Evolutionary conservation across 2,329 filamentous ascomycete genomes (phyloP), one percentile per base, ranked within the genome.

Genomic region (Pyrenochaeta sp.): DNA sequence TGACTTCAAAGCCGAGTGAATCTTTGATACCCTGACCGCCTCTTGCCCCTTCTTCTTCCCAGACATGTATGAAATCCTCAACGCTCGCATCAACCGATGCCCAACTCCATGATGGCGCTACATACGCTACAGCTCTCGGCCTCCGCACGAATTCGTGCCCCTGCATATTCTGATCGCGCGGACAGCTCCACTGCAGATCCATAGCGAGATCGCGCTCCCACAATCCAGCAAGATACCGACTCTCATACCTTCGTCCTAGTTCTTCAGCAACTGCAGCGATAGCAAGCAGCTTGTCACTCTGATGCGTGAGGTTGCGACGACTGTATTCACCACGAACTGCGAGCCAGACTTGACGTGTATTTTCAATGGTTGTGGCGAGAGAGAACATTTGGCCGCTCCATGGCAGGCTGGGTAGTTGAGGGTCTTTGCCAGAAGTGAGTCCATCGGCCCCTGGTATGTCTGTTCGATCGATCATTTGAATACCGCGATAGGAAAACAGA

Each of bases 31-130:
- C 53, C 42, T 44, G 27, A 5, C 53, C 53, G 13, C 53, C 53
- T 12, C 47, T 19, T 7, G 9, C 19, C 3, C 27, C 48, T 19
- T 52, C 56, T 6, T 54, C 53, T 46, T 56, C 57, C 32, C 36
- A 30, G 0, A 51, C 27, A 15, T 47, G 40, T 5, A 48, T 25
- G 32, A 54, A 59, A 37, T 59, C 52, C 15, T 56, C 47, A 1
- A 59, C 44, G 7, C 36, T 39, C 10, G 47, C 39, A 2, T 49
- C 36, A 8, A 56, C 51, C 12, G 52, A 56, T n/a, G 57, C 57
- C 57, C 57, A 59, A 28, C 52, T 56, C 57, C 57, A 59, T 13
- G 52, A 52, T 2, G 57, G 57, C 13, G 57, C 57, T 19, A 59
- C 49, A 27, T 56, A 59, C 5, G 22, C 43, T 24, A 22, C 25